Base-by-base conservation (phyloP, 192 early-diverging fungal genomes). In the Fimicolochytrium jonesii region DNA sequence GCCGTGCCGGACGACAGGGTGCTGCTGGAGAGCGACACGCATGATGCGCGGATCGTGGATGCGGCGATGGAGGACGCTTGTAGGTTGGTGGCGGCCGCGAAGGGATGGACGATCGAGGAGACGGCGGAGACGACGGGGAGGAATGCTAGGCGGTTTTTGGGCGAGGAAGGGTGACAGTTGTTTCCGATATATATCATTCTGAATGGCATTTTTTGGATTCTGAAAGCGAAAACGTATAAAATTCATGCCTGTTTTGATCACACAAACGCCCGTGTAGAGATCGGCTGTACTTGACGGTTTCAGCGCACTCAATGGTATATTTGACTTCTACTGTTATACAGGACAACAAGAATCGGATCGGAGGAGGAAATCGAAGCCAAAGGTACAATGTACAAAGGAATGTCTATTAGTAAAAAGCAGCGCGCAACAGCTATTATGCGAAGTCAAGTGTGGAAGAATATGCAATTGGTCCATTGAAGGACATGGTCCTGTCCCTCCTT, bases 11-110 rank as follows among this genome's bases (percentile, higher is more conserved):
- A 88, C 47, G 81, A 90, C 56, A 72, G 84, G 32, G 67, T 97
- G 7, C 69, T 97, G 60, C 74, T 93, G 9, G 94, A 97, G 69
- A 88, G 87, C 1, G 94, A 97, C 67, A 73, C 88, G 32, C 76
- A 91, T 67, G 73, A 80, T 20, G 74, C 78, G 15, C 34, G 37
- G 0, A 39, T 65, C 6, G 64, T 90, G 0, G 88, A 90, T 61
- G 43, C 57, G 1, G 66, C 76, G 18, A 75, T 88, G 78, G 28
- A 65, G 6, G 63, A 73, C n/a, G 85, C 86, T 20, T 66, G 72
- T 22, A 37, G 65, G 10, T 61, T 85, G 52, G 78, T 90, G 0
- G 79, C 82, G 0, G 66, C 75, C 45, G 83, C 78, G 7, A 82
- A 84, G 37, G 67, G 73, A 0, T 90, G 88, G 90, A 59, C 75